Conservation (phyloP, 1,139 yeast genomes). For the Taphrina flavorubra region DNA sequence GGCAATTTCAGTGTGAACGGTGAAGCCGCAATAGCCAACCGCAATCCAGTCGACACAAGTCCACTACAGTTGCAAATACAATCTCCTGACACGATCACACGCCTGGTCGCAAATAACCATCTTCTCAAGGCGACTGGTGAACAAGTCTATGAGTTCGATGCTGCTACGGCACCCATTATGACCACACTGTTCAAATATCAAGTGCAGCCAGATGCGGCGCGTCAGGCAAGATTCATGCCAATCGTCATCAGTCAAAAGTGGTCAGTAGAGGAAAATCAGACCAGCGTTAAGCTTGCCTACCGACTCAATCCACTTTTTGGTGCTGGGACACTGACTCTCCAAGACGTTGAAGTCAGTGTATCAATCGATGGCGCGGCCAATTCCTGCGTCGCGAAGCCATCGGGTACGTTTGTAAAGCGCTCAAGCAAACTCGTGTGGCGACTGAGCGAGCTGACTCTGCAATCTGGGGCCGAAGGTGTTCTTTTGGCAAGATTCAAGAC, state of each 20-base stretch:
- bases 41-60: not conserved
- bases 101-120: conserved; percentile 25
- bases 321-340: conserved; percentile 55
- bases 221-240: conserved; percentile 60
- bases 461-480: conserved; percentile 68
- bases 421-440: conserved; percentile 65
- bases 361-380: conserved; percentile 55
- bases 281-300: conserved; percentile 78
- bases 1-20: conserved; percentile 36
- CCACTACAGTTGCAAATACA: conserved; percentile 30
- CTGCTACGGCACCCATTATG: conserved; percentile 49
- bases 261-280: conserved; percentile 84
- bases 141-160: conserved; percentile 10
- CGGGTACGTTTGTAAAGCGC: conserved; percentile 83
- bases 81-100: conserved; percentile 33
- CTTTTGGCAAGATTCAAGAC: conserved; percentile 54
- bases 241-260: conserved; percentile 77
- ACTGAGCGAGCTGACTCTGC: conserved; percentile 58
- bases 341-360: conserved; percentile 71
- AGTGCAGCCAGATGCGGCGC: conserved; percentile 54
- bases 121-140: conserved; percentile 8
- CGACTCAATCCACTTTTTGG: conserved; percentile 62
- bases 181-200: conserved; percentile 75
- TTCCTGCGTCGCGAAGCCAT: conserved; percentile 86
- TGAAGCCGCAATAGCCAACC: conserved; percentile 36